Evolutionary conservation across 805 yeast species (phyloP), one percentile per base, ranked within the genome.

Genomic region (Ogataea wickerhamii): DNA sequence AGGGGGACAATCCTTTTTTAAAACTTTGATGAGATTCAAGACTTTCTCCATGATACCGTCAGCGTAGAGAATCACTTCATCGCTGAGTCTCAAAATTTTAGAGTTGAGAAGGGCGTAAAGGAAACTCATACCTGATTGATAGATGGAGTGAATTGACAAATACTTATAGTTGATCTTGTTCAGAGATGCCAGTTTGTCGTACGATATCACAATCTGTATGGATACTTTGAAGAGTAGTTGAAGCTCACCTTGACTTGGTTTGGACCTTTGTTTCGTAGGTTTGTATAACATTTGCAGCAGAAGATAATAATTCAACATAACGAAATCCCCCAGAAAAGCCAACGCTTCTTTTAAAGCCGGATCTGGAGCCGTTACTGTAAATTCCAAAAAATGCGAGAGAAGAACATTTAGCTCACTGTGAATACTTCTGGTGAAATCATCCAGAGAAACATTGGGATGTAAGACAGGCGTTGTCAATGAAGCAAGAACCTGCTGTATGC

Each of bases 31-130:
- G 20, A 47, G n/a, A 3, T 21, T 30, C 6, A 34, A 20, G 1
- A 38, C 36, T 6, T 14, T 35, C 3, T 38, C 34, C 12, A 38
- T 33, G 13, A 40, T 25, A 10, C 25, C 18, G 7, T 36, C 38
- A 6, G 38, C 18, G n/a, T 14, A 37, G 17, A 34, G 27, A 18
- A 38, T 17, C 11, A 36, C 35, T 13, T 35, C 31, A 5, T 36
- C 19, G 18, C 38, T 30, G 13, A 41, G 26, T 21, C 41, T 37
- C 19, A 48, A 33, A 4, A 10, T 18, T 18, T 26, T 27, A 4
- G 49, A 37, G 28, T 48, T 49, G 29, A 48, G 32, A 8, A 49
- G 23, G 3, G 51, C 23, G 25, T 46, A 49, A 17, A 49, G 32
- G 19, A 33, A 32, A 6, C 45, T 30, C 36, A 48, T 38, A 8